These are phyloP conservation scores for Mortierella sp. DNA, from an alignment of 371 early-diverging fungal genomes.

Conservation along the genomic window DNA sequence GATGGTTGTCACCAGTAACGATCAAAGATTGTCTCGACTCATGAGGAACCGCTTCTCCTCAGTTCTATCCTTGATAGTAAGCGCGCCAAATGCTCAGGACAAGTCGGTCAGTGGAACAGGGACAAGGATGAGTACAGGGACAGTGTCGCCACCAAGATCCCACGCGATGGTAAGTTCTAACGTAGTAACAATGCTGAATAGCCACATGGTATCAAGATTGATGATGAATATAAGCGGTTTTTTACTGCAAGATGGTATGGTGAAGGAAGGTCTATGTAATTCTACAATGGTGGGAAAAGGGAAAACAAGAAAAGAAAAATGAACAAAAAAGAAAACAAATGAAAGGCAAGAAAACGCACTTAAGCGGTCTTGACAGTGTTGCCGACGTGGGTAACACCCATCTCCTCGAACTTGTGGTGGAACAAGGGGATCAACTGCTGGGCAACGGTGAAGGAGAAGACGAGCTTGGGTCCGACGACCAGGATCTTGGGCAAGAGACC, in stretches of 20 bases:
- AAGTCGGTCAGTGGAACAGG: no score
- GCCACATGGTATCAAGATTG: no score
- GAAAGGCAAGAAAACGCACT: not conserved
- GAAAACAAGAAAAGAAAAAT: not conserved
- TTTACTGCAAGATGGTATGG: not conserved
- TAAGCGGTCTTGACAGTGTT: constrained; percentile 31
- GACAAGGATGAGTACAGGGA: no score
- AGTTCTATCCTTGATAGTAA: no score
- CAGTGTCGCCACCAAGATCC: no score
- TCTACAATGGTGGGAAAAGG: not conserved
- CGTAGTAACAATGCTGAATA: no score
- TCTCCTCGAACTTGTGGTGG: constrained; percentile 65
- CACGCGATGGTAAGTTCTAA: no score
- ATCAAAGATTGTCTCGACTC: no score
- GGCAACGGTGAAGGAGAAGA: constrained; percentile 97
- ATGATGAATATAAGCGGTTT: not conserved
- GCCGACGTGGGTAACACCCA: constrained; percentile 60
- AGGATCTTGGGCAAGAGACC: constrained; percentile 97
- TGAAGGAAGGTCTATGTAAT: constrained; percentile 8
- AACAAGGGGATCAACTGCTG: constrained; percentile 93
- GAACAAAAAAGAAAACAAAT: not conserved
- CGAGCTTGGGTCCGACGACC: constrained; percentile 97
- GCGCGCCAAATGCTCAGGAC: no score
- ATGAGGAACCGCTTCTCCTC: no score
- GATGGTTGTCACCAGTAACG: no score